Percentiles rank a stretch among this genome's conserved stretches.
Conservation (phyloP, 768 basidiomycete species). For the Tremella mesenterica region DNA sequence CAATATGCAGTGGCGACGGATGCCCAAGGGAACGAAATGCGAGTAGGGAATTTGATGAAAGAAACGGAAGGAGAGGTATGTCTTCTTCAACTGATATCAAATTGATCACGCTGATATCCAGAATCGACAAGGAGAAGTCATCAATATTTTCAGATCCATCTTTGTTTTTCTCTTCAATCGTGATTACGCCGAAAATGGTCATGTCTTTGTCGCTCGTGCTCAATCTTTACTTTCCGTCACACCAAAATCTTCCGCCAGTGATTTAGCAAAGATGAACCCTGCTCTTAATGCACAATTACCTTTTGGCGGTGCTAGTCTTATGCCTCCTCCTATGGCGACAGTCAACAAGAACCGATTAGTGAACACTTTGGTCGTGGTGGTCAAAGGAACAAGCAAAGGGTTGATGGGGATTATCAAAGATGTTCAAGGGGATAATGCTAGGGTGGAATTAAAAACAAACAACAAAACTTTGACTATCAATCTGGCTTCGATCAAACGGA, state of each 20-base stretch:
- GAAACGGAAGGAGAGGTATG: slow-evolving; percentile 79
- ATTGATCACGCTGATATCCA: slow-evolving; percentile 39
- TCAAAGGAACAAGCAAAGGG: slow-evolving; percentile 83
- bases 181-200: slow-evolving; percentile 79
- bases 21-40: slow-evolving; percentile 74
- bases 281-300: slow-evolving; percentile 48
- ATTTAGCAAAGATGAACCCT: slow-evolving; percentile 89
- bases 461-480: slow-evolving; percentile 84
- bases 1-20: slow-evolving; percentile 78
- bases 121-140: slow-evolving; percentile 76
- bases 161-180: slow-evolving; percentile 92
- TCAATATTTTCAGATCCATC: slow-evolving; percentile 89
- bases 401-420: slow-evolving; percentile 90
- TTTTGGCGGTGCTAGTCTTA: slow-evolving; percentile 30
- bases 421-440: slow-evolving; percentile 72
- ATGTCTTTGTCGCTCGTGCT: slow-evolving; percentile 85
- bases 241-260: slow-evolving; percentile 65
- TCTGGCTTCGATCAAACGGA: slow-evolving; percentile 64
- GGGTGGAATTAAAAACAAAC: slow-evolving; percentile 82
- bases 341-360: slow-evolving; percentile 55
- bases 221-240: slow-evolving; percentile 74
- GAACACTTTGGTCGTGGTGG: slow-evolving; percentile 65
- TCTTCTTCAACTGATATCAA: slow-evolving; percentile 13
- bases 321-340: slow-evolving; percentile 26
- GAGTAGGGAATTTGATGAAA: slow-evolving; percentile 81